phyloP scores from a whole-genome alignment of 1,284 basidiomycete species.

The Gymnopus androsaceus region DNA sequence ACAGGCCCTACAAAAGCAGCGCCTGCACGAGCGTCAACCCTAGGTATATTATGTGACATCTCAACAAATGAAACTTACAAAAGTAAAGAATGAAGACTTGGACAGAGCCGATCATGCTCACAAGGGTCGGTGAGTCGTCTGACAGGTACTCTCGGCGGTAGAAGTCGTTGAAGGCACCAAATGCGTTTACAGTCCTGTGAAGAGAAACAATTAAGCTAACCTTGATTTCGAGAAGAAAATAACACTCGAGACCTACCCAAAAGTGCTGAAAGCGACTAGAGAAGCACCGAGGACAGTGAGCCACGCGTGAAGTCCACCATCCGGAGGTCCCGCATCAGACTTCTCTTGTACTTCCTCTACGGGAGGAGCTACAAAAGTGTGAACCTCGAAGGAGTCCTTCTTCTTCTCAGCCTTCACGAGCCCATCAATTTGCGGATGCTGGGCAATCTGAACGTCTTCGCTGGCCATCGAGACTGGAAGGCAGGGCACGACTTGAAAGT shows the following conservation, averaged over 20 bases:
- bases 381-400: too few species aligned
- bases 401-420: too few species aligned
- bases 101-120: constrained; percentile 41
- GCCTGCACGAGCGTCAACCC: neutral
- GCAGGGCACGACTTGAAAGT: too few species aligned
- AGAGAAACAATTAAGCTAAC: neutral
- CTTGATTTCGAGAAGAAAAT: neutral
- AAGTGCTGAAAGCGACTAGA: constrained; percentile 25
- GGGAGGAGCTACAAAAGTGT: too few species aligned
- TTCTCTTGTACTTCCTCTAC: too few species aligned
- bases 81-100: constrained; percentile 40
- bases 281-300: constrained; percentile 23
- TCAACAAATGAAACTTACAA: neutral
- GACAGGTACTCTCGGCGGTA: constrained; percentile 36
- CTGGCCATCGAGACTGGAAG: too few species aligned
- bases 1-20: neutral
- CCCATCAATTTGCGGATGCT: too few species aligned
- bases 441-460: too few species aligned
- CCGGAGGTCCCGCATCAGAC: too few species aligned
- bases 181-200: too few species aligned
- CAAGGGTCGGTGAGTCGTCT: constrained; percentile 30
- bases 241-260: constrained; percentile 22
- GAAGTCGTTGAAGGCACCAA: constrained; percentile 38
- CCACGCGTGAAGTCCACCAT: constrained; percentile 30
- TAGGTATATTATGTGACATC: constrained; percentile 26